Base-by-base conservation (phyloP, 768 basidiomycete genomes). In the Holtermannia corniformis region DNA sequence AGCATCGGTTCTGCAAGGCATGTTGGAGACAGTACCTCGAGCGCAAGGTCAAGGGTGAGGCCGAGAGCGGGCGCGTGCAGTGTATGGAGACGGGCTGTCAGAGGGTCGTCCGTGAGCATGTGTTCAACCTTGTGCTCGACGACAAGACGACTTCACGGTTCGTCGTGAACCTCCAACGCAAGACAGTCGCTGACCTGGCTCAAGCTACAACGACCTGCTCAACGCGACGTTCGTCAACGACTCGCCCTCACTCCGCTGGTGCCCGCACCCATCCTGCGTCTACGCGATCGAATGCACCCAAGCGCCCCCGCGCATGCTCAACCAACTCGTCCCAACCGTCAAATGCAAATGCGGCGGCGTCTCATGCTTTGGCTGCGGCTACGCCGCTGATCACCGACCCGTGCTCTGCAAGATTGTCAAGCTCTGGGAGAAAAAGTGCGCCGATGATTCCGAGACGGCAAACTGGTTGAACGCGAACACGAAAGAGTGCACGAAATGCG, bases 381-480 rank as follows among this genome's bases (percentile, higher is more conserved):
- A 89, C 59, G 85, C 90, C 64, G 80, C 78, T 59, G 90, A 93
- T 69, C 95, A 99, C 68, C 80, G 89, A 25, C 95, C 95, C 0
- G 82, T 95, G 42, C 79, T 95, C 45, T 99, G 95, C 72, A 77
- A 74, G 4, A 84, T 92, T 21, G 87, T 91, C 57, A 83, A 79
- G 76, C 80, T 90, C 78, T 99, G 95, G 95, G 74, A 92, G 64
- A 87, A 85, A 80, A 97, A 99, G 74, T 97, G 95, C 73, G 81
- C 82, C 47, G 95, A 99, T 71, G 95, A 99, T 69, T 87, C 85
- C 58, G 95, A 99, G 76, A 99, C 95, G 16, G 89, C 91, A 22
- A 97, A 99, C 72, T 99, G 95, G 95, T 90, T 99, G 77, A 90
- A 88, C 80, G 95, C 91, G 58, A 96, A 99, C 71, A 99, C 95